These are phyloP conservation scores for Ustilago xerochloae DNA, from an alignment of 1,284 basidiomycete species.

Conservation along the genomic window DNA sequence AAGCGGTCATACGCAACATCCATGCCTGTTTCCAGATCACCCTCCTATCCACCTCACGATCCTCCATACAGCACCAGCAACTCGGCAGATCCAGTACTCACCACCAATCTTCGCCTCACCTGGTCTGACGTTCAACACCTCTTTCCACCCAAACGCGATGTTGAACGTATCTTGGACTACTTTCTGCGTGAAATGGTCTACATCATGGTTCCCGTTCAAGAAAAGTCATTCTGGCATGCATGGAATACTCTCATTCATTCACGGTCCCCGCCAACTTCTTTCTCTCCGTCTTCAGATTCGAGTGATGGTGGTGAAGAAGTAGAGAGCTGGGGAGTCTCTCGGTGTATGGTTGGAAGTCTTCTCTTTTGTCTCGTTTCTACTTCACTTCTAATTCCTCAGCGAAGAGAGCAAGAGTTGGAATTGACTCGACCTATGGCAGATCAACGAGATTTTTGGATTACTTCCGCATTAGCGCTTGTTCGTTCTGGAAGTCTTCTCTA, in stretches of 20 bases:
- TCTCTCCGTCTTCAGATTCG: neutral
- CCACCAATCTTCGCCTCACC: slow-evolving; percentile 2
- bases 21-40: neutral
- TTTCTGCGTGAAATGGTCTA: slow-evolving; percentile 33
- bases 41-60: neutral
- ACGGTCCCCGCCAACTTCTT: neutral
- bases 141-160: slow-evolving; percentile 31
- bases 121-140: slow-evolving; percentile 30
- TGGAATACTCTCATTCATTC: slow-evolving; percentile 12
- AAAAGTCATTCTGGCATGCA: slow-evolving; percentile 32
- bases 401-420: slow-evolving; percentile 18
- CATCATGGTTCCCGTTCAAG: slow-evolving; percentile 40
- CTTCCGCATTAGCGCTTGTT: slow-evolving; percentile 24
- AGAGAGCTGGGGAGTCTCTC: slow-evolving; percentile 14
- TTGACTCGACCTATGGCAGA: slow-evolving; percentile 14
- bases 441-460: slow-evolving; percentile 32
- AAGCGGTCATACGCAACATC: too few relatives aligned
- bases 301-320: neutral
- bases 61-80: neutral
- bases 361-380: slow-evolving; percentile 28
- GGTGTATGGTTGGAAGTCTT: slow-evolving; percentile 28
- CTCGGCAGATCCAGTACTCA: slow-evolving; percentile 1
- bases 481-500: slow-evolving; percentile 6
- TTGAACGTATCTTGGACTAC: slow-evolving; percentile 24
- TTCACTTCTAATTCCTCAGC: slow-evolving; percentile 21